These are phyloP conservation scores for Apocynum venetum DNA, from an alignment of 257 asterid genomes.

Conservation along the genomic window DNA sequence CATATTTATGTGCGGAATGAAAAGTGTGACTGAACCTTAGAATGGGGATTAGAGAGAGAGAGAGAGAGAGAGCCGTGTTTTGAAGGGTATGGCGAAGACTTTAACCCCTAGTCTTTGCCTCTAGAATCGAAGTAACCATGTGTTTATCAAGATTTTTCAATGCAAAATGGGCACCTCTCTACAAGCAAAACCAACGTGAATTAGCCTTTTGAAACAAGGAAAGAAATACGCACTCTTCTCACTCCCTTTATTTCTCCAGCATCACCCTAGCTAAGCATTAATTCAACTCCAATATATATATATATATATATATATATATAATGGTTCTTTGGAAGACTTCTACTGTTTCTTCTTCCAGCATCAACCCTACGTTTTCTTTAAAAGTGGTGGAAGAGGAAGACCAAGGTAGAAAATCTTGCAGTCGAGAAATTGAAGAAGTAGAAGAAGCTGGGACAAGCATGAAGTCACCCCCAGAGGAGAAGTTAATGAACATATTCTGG, in stretches of 20 bases:
- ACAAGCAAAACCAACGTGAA: slow-evolving; percentile 4
- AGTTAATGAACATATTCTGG: slow-evolving; percentile 12
- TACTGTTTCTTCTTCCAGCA: not conserved
- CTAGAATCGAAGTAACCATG: not conserved
- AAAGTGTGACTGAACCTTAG: not conserved
- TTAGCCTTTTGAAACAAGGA: not conserved
- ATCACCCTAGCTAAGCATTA: too few relatives aligned
- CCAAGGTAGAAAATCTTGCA: not conserved
- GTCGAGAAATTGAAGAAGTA: not conserved
- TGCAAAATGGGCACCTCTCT: not conserved
- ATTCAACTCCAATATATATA: too few relatives aligned
- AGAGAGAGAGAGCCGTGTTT: not conserved
- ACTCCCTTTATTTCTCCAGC: not conserved
- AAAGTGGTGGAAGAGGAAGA: too few relatives aligned
- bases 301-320: too few relatives aligned
- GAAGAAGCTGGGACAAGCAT: not conserved
- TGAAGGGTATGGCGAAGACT: slow-evolving; percentile 5
- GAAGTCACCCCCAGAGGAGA: not conserved
- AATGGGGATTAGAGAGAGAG: not conserved
- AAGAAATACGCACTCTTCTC: not conserved
- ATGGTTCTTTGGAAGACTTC: too few relatives aligned
- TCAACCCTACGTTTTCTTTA: too few relatives aligned
- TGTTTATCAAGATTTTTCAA: not conserved
- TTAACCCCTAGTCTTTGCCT: not conserved
- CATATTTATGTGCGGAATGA: not conserved